These are phyloP conservation scores for Potentilla sterilis DNA, from an alignment of 306 rosid species.

Conservation along the genomic window DNA sequence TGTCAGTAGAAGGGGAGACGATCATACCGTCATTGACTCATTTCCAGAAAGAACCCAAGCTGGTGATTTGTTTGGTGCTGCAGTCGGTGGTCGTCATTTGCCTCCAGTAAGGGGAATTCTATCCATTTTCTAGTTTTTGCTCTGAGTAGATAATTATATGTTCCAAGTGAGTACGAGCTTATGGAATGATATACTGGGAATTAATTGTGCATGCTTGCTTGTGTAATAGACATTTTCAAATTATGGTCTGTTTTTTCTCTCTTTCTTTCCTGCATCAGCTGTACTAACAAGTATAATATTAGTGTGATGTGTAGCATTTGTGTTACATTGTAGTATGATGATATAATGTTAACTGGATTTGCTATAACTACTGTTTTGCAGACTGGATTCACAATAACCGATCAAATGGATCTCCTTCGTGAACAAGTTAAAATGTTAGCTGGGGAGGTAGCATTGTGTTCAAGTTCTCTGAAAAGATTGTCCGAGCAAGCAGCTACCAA, in stretches of 20 bases:
- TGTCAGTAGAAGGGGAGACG: conserved; percentile 54
- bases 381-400: conserved; percentile 79
- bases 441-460: conserved; percentile 81
- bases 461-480: conserved; percentile 81
- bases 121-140: conserved; percentile 5
- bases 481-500: conserved; percentile 60
- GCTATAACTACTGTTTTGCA: conserved; percentile 34
- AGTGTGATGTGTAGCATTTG: background rate
- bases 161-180: background rate
- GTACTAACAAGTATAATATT: background rate
- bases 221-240: background rate
- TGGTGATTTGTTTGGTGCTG: conserved; percentile 72
- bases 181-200: background rate
- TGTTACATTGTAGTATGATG: background rate
- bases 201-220: background rate
- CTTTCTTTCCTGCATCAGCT: background rate
- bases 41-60: conserved; percentile 73
- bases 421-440: conserved; percentile 92
- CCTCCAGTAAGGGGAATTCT: conserved; percentile 55
- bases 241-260: background rate
- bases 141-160: background rate
- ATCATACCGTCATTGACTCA: conserved; percentile 47
- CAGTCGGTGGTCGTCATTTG: conserved; percentile 45
- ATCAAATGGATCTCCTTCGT: conserved; percentile 85
- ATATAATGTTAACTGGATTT: conserved; percentile 2